Evolutionary conservation across 2,329 filamentous ascomycete species (phyloP).

Genomic region (Endoconidiophora laricicola): DNA sequence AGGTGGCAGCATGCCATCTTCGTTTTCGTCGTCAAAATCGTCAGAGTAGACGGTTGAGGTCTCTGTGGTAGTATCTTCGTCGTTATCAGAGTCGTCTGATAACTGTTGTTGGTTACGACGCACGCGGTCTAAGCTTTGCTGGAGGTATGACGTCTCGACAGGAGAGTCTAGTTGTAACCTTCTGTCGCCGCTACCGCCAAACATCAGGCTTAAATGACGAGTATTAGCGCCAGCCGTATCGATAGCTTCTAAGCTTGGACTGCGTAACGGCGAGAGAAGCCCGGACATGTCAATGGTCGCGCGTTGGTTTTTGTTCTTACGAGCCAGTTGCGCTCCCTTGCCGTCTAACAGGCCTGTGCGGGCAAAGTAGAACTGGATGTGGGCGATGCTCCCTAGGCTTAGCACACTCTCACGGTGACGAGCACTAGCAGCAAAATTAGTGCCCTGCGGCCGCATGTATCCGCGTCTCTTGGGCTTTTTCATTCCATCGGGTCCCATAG

Average conservation of each 20-base stretch:
- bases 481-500: slow-evolving; percentile 2
- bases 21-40: slow-evolving; percentile 44
- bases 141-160: slow-evolving; percentile 22
- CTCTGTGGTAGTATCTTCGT: slow-evolving; percentile 11
- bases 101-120: too few species aligned
- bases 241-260: slow-evolving; percentile 21
- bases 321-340: slow-evolving; percentile 72
- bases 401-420: slow-evolving; percentile 85
- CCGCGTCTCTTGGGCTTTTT: slow-evolving; percentile 39
- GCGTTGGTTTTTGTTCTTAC: slow-evolving; percentile 47
- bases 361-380: slow-evolving; percentile 97
- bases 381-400: slow-evolving; percentile 89
- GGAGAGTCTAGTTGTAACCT: slow-evolving; percentile 30
- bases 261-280: slow-evolving; percentile 22
- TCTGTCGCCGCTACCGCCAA: slow-evolving; percentile 4
- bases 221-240: slow-evolving; percentile 33
- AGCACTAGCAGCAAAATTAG: slow-evolving; percentile 79
- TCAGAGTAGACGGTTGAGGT: slow-evolving; percentile 18
- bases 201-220: slow-evolving; percentile 12
- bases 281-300: slow-evolving; percentile 41
- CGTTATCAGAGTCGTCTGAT: slow-evolving; percentile 16
- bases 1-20: slow-evolving; percentile 76
- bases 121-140: not conserved
- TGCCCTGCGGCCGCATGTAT: slow-evolving; percentile 75
- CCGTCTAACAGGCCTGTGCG: slow-evolving; percentile 84